Base-by-base conservation (phyloP, 139 green algal species). In the Microglena sp. region DNA sequence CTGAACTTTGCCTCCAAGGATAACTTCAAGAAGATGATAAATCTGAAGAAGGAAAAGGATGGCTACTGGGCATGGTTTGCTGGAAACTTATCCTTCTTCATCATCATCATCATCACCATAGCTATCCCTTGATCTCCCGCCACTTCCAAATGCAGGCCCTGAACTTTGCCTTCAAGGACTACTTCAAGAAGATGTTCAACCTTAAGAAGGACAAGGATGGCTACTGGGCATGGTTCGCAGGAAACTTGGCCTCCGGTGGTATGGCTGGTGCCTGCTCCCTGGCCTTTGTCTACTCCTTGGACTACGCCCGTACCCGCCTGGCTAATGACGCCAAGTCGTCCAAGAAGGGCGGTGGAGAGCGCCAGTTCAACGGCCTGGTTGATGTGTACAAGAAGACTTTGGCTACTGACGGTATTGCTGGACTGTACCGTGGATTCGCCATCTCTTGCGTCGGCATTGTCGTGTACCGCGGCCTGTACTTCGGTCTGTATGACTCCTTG, bases 161-260 rank as follows among this genome's bases (percentile, higher is more conserved):
- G 73, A 99, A 99, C 91, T 99, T 99, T 77, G 94, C 94, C 29
- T 99, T 99, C 88, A 50, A 50, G n/a, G n/a, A n/a, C n/a, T 96
- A 94, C 62, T 97, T 97, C 87, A 99, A 99, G 89, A 82, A 70
- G 66, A 68, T 97, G 67, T 98, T 99, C 78, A 87, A 87, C 66
- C 86, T 79, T 60, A 96, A 95, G 81, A 94, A 88, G 77, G 82
- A 89, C 66, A 86, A 86, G 64, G 88, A 89, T 44, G 89, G 92
- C 76, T 95, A 95, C 87, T 95, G 85, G 87, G 84, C 74, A 71
- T 99, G 96, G 86, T 99, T 99, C 71, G 84, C 79, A 45, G 77
- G 84, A 63, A 99, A 99, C 85, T 82, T 99, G 82, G 94, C 93
- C 22, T 97, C 91, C 2, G 89, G 89, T 77, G 93, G 90, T 79